These are phyloP conservation scores for Dissophora ornata DNA, from an alignment of 192 early-diverging fungal species.

Conservation along the genomic window DNA sequence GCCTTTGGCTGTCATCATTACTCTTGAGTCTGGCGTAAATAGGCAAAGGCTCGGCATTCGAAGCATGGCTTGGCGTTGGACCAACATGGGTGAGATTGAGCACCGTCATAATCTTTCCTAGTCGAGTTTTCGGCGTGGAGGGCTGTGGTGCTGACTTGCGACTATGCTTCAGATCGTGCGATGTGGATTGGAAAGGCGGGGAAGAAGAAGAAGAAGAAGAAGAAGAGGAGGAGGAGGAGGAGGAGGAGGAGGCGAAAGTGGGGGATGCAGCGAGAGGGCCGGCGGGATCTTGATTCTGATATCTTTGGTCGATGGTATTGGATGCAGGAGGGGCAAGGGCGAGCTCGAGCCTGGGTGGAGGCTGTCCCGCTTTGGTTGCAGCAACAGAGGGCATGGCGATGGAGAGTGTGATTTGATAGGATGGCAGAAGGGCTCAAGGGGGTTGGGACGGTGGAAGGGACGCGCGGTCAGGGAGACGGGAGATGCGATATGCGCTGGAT, in stretches of 20 bases:
- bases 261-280: too few relatives aligned
- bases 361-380: constrained; percentile 6
- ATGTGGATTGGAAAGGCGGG: not conserved
- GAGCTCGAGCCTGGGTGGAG: not conserved
- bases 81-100: too few relatives aligned
- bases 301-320: too few relatives aligned
- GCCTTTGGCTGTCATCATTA: not conserved
- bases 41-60: constrained; percentile 9
- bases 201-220: not conserved
- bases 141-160: too few relatives aligned
- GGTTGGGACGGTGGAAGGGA: not conserved
- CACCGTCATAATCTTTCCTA: too few relatives aligned
- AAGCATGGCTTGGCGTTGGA: not conserved
- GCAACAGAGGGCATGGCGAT: constrained; percentile 6
- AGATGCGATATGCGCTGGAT: not conserved
- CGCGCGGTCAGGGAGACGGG: too few relatives aligned
- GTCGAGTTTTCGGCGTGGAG: too few relatives aligned
- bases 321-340: not conserved
- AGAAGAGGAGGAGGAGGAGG: too few relatives aligned
- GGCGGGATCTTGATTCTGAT: too few relatives aligned
- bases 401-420: constrained; percentile 4
- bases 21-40: constrained; percentile 10
- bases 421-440: not conserved
- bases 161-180: too few relatives aligned
- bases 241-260: too few relatives aligned